Evolutionary conservation across 306 rosid genomes (phyloP), one percentile per base, ranked within the genome.

Genomic region (Lathyrus oleraceus): DNA sequence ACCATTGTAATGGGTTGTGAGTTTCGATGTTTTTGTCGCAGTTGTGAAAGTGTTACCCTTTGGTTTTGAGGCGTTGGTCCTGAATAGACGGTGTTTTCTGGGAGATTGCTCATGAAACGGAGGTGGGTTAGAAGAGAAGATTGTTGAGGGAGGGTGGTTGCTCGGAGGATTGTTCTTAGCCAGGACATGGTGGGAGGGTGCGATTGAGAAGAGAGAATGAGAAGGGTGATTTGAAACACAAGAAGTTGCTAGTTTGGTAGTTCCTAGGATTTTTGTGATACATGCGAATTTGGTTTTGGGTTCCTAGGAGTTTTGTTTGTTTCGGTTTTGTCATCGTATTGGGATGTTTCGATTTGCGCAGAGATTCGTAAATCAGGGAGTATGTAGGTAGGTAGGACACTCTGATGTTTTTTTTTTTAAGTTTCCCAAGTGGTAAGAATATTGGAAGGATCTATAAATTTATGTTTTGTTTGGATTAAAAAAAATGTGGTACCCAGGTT

Each of bases 1-100:
- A 94, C 97, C 76, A 94, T 59, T 1, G 97, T 84, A 56, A 94
- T 90, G 9, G 96, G 97, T 66, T 85, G 81, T 10, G 84, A 71
- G 28, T 78, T 81, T 17, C 70, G 65, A 64, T 90, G 78, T 80
- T 88, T 90, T 56, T 84, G 87, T 65, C 67, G 79, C 42, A 94
- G 53, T 11, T 80, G 79, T 40, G 87, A 74, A 8, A 90, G 72
- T 5, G 98, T 88, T 12, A 88, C 87, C 67, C 96, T 75, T 53
- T 85, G 78, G 62, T 74, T 81, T 0, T 87, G 91, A 0, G 83
- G 5, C 2, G 19, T 78, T 7, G 95, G 96, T 5, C 97, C 97
- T 7, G 97, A 81, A 70, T 93, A 93, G 25, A 93, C 96, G 0
- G 93, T 75, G 76, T 87, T 80, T 61, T 90, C 96, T 0, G 96